Evolutionary conservation across 148 eudicot species (phyloP).

Genomic region (Cornus kousa): DNA sequence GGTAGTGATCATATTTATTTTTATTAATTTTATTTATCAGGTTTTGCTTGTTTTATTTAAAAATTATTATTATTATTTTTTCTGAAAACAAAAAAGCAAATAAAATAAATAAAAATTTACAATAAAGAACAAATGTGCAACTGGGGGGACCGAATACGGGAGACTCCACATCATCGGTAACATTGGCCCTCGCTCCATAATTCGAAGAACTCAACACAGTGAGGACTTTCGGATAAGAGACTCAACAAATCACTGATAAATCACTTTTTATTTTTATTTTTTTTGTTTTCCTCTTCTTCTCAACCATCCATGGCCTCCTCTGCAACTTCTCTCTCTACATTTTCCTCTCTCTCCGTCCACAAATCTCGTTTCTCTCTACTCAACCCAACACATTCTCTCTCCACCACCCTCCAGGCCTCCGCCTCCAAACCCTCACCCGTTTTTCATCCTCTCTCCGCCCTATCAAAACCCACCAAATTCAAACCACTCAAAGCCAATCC

Average conservation of each 20-base stretch:
- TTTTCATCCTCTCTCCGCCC: background rate
- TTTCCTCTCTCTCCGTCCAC: slow-evolving; percentile 39
- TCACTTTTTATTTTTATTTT: slow-evolving; percentile 3
- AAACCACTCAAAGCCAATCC: slow-evolving; percentile 19
- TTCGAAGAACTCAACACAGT: no score
- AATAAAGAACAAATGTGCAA: no score
- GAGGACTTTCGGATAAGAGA: slow-evolving; percentile 6
- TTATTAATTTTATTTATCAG: no score
- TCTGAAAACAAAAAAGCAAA: no score
- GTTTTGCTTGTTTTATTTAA: no score
- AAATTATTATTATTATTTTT: no score
- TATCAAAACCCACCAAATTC: slow-evolving; percentile 18
- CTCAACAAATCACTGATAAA: slow-evolving; percentile 13
- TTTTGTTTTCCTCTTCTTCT: background rate
- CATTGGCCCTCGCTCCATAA: no score
- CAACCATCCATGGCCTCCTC: slow-evolving; percentile 31
- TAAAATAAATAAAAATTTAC: no score
- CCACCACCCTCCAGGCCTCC: slow-evolving; percentile 18
- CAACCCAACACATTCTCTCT: slow-evolving; percentile 12
- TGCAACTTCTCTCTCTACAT: slow-evolving; percentile 31
- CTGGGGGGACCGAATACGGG: no score
- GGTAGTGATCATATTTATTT: no score
- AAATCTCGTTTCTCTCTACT: slow-evolving; percentile 21
- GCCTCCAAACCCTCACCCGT: background rate
- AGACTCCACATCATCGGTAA: no score